Base-by-base conservation (phyloP, 768 basidiomycete species). In the Dacryopinax spathularia region DNA sequence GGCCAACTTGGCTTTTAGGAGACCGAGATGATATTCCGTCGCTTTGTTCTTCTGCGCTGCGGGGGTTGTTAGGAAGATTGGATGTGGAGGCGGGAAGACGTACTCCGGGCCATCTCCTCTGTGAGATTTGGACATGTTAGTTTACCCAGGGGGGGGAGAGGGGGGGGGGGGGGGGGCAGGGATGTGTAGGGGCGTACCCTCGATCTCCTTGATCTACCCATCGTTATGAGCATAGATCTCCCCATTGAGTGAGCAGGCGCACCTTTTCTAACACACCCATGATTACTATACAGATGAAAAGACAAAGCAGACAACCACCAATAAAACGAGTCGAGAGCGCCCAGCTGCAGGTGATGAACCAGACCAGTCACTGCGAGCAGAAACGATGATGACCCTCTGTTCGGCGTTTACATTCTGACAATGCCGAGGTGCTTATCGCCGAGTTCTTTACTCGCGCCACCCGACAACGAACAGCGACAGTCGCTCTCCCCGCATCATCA, bases 41-140 rank as follows among this genome's bases (percentile, higher is more conserved):
- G 91, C 91, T 82, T 91, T 95, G 75, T 97, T 97, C 79, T 97
- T 97, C 77, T 95, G 92, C 60, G 91, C 90, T 92, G 63, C 41
- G 65, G 18, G 15, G 29, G 64, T 12, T n/a, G 64, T 10, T 35
- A 34, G 29, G 15, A 4, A 33, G 60, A 60, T 64, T 43, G 68
- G 63, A 22, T 37, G 31, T n/a, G 20, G 3, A 60, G 60, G 27
- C 33, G 41, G 61, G n/a, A 43, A 25, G 1, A 79, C 88, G 78
- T 73, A 91, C 92, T 97, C 76, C 92, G 82, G 67, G 90, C 87
- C 94, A 98, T 96, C 83, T 97, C 94, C 84, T 92, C 91, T 93
- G 71, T 22, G n/a, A 16, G 25, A 2, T 27, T 1, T 16, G 16
- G 15, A 31, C 25, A 34, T 9, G 33, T 29, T 12, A 33, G 60